phyloP scores from a whole-genome alignment of 225 moss, liverwort and hornwort species.

The Physcomitrellopsis africana region DNA sequence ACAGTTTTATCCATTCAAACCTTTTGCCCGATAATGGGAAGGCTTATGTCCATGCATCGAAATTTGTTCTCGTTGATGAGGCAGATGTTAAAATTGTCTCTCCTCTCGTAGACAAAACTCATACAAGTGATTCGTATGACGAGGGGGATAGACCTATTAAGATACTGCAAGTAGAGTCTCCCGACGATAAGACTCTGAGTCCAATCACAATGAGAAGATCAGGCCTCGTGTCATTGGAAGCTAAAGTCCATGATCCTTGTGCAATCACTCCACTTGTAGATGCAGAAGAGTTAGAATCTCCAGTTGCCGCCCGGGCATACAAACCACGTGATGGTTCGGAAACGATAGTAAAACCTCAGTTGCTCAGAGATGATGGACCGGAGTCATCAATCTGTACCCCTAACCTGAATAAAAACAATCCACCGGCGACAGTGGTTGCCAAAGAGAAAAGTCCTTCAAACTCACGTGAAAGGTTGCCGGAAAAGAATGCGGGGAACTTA shows the following conservation, averaged over 20 bases:
- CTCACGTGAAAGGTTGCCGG: not conserved
- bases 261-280: not conserved
- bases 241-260: not conserved
- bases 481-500: not conserved
- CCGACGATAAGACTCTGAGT: not conserved
- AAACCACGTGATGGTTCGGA: not conserved
- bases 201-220: constrained; percentile 4
- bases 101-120: no score
- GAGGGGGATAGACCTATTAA: not conserved
- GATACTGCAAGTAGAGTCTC: not conserved
- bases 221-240: not conserved
- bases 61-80: no score
- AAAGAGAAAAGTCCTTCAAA: not conserved
- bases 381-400: constrained; percentile 10
- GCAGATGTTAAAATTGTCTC: not conserved
- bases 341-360: not conserved
- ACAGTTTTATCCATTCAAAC: not conserved
- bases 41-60: no score
- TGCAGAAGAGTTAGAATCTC: not conserved
- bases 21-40: not conserved
- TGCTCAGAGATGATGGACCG: not conserved
- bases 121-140: no score
- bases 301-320: not conserved
- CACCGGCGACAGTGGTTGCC: not conserved
- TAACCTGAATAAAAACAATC: not conserved